Base-by-base conservation (phyloP, 1,284 basidiomycete genomes). In the Phellinidium pouzarii region DNA sequence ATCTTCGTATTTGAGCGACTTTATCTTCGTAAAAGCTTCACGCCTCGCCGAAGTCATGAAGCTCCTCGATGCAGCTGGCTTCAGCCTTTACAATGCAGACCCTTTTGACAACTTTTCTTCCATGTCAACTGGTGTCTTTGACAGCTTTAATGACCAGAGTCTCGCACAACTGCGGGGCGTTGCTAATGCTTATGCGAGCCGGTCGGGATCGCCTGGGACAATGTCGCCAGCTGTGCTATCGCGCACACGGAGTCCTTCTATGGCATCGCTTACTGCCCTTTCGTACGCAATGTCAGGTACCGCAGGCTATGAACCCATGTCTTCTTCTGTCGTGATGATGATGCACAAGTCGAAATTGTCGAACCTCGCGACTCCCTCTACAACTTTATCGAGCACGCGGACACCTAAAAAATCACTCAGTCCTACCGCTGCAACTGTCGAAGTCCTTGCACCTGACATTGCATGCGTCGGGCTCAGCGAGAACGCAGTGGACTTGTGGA, bases 1-100 rank as follows among this genome's bases (percentile, higher is more conserved):
- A 65, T 90, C 87, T 3, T 87, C 85, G 8, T 89, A 91, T 65
- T 83, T 84, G 76, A 84, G 86, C 61, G 88, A 92, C 67, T 91
- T 88, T 65, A 82, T 92, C 48, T 79, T 92, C 58, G 89, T 86
- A 62, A 86, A 84, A 64, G 77, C 84, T 59, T 70, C 73, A 49
- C 77, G 82, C 44, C 66, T 87, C 0, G 71, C 74, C 50, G 79
- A 85, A 61, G 81, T 78, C 47, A 77, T 87, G 68, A 65, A 67
- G 19, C 70, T 85, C 2, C 75, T 87, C 52, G 72, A 73, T 22
- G 68, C 71, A 36, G 76, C 80, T 29, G 84, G 85, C 9, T 87
- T 86, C 59, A 76, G 81, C 61, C 67, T 85, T n/a, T 84, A 86
- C 60, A 53, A 53, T 25, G 19, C 52, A 26, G 46, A 53, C 17